Conservation (phyloP, 495 filamentous ascomycete species). For the Daldinia decipiens region DNA sequence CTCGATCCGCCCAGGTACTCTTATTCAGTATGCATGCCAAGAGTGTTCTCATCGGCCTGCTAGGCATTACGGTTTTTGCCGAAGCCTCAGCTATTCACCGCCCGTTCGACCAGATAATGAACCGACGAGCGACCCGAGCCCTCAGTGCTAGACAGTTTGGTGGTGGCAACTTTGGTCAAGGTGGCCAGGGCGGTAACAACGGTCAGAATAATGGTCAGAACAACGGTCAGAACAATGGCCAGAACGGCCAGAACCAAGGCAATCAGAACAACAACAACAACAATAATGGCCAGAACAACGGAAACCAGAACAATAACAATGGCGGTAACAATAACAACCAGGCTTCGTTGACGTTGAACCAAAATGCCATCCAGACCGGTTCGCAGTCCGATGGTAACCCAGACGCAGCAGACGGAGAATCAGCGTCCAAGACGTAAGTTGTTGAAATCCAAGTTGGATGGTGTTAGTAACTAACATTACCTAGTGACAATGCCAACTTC, state of each 20-base stretch:
- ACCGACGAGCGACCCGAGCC: conserved; percentile 37
- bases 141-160: conserved; percentile 32
- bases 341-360: conserved; percentile 49
- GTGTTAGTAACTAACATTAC: conserved; percentile 15
- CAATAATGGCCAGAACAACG: conserved; percentile 9
- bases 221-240: conserved; percentile 14
- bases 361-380: conserved; percentile 61
- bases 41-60: conserved; percentile 53
- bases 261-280: conserved; percentile 14
- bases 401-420: conserved; percentile 59
- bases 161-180: conserved; percentile 4
- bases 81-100: conserved; percentile 54
- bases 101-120: conserved; percentile 48
- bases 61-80: conserved; percentile 54
- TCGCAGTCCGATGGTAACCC: conserved; percentile 53
- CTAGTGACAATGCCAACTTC: conserved; percentile 67
- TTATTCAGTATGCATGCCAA: conserved; percentile 59
- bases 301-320: conserved; percentile 30
- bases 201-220: background rate
- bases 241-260: conserved; percentile 21
- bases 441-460: conserved; percentile 1
- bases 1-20: conserved; percentile 29
- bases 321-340: conserved; percentile 36
- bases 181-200: conserved; percentile 13
- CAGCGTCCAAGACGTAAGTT: conserved; percentile 65